phyloP scores from a whole-genome alignment of 1,284 basidiomycete species.

The Ustilago bromivora region DNA sequence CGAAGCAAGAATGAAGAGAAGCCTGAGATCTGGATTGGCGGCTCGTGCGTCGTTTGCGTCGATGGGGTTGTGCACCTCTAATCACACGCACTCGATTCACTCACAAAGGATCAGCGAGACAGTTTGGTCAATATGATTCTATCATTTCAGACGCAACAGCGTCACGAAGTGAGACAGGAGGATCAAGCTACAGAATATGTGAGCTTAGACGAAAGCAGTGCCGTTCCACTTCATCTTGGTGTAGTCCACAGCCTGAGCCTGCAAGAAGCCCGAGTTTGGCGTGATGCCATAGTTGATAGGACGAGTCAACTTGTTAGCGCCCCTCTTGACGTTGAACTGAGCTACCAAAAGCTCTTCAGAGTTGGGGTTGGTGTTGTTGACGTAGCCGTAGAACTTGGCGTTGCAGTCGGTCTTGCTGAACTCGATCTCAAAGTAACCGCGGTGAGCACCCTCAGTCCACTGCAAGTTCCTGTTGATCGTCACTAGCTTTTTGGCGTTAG shows the following conservation, averaged over 20 bases:
- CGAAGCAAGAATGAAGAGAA: constrained; percentile 9
- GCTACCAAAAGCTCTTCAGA: constrained; percentile 71
- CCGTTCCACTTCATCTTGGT: constrained; percentile 53
- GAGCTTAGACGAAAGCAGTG: constrained; percentile 39
- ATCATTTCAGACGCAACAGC: background rate
- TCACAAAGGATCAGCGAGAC: background rate
- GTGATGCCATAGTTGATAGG: constrained; percentile 73
- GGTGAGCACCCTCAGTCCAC: constrained; percentile 77
- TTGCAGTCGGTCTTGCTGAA: constrained; percentile 67
- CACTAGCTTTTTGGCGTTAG: constrained; percentile 69
- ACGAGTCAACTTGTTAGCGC: constrained; percentile 74
- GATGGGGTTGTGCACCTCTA: constrained; percentile 39
- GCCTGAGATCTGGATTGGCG: constrained; percentile 55
- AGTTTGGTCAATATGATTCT: background rate
- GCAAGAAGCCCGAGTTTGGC: constrained; percentile 47
- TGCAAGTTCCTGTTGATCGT: constrained; percentile 74
- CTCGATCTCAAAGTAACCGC: constrained; percentile 74
- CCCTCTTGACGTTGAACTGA: constrained; percentile 69
- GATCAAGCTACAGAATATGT: too few relatives aligned
- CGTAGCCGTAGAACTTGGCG: constrained; percentile 77
- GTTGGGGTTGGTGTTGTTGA: constrained; percentile 74
- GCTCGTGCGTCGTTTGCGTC: constrained; percentile 48
- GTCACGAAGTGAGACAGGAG: background rate
- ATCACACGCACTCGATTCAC: background rate
- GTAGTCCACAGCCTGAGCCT: constrained; percentile 50